These are phyloP conservation scores for Penicillium sp. DNA, from an alignment of 2,329 filamentous ascomycete genomes.

Conservation along the genomic window DNA sequence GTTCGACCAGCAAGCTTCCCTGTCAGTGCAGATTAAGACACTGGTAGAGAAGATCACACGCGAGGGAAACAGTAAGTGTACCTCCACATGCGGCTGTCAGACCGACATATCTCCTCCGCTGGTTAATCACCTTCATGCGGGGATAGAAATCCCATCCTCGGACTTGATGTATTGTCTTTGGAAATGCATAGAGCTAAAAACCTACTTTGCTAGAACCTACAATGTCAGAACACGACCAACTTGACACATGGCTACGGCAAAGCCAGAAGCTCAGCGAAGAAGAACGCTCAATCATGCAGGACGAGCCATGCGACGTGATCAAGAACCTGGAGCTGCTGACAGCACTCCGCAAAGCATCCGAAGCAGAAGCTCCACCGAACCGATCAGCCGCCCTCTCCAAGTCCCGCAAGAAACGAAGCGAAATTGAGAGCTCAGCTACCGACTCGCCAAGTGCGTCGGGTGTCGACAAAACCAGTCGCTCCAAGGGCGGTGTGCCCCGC, in stretches of 20 bases:
- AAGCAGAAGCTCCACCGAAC: slow-evolving; percentile 48
- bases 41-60: slow-evolving; percentile 50
- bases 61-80: slow-evolving; percentile 47
- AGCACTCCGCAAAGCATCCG: slow-evolving; percentile 53
- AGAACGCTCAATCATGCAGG: slow-evolving; percentile 52
- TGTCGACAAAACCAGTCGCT: slow-evolving; percentile 49
- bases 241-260: slow-evolving; percentile 52
- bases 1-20: slow-evolving; percentile 46
- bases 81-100: not conserved
- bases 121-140: slow-evolving; percentile 2
- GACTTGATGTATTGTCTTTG: not conserved
- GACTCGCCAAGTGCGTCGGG: slow-evolving; percentile 52
- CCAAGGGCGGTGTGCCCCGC: slow-evolving; percentile 46
- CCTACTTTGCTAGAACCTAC: slow-evolving; percentile 36
- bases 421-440: slow-evolving; percentile 48
- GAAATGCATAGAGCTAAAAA: slow-evolving; percentile 19
- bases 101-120: not conserved
- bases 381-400: slow-evolving; percentile 46
- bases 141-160: not conserved
- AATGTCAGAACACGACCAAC: slow-evolving; percentile 47
- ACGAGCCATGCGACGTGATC: slow-evolving; percentile 55
- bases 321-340: slow-evolving; percentile 55
- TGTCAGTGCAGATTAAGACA: slow-evolving; percentile 46
- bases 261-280: slow-evolving; percentile 53
- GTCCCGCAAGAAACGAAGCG: slow-evolving; percentile 51